Conservation (phyloP, 768 basidiomycete species). For the Grammothele lineata region DNA sequence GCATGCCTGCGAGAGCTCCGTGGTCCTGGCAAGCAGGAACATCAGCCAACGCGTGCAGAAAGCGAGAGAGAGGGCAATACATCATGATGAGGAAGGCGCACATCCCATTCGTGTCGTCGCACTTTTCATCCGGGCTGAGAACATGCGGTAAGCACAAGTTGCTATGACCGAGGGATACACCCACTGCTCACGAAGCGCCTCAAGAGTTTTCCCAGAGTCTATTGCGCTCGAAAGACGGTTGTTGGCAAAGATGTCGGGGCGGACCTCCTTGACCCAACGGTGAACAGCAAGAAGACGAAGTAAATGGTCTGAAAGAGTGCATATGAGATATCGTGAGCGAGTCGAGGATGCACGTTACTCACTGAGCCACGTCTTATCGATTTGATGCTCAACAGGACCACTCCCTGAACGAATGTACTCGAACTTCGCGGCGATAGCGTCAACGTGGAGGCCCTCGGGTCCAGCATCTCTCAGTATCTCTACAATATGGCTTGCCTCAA, state of each 20-base stretch:
- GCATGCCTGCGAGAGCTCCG: not conserved
- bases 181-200: constrained; percentile 1
- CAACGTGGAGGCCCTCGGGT: constrained; percentile 43
- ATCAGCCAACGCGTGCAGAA: not conserved
- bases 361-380: not conserved
- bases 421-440: constrained; percentile 34
- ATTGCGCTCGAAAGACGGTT: constrained; percentile 11
- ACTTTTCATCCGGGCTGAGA: not conserved
- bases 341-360: not conserved
- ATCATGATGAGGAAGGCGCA: not conserved
- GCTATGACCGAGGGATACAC: not conserved
- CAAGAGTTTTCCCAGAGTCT: constrained; percentile 12
- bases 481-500: constrained; percentile 65
- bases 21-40: no score
- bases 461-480: constrained; percentile 69
- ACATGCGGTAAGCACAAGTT: not conserved
- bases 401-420: constrained; percentile 12
- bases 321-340: not conserved
- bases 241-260: constrained; percentile 15
- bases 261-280: constrained; percentile 18
- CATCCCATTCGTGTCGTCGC: constrained; percentile 1
- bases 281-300: constrained; percentile 14
- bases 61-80: constrained; percentile 14
- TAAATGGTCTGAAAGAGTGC: constrained; percentile 1
- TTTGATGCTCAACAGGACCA: not conserved